These are phyloP conservation scores for Aureobasidium sp. DNA, from an alignment of 2,329 filamentous ascomycete genomes.

Conservation along the genomic window DNA sequence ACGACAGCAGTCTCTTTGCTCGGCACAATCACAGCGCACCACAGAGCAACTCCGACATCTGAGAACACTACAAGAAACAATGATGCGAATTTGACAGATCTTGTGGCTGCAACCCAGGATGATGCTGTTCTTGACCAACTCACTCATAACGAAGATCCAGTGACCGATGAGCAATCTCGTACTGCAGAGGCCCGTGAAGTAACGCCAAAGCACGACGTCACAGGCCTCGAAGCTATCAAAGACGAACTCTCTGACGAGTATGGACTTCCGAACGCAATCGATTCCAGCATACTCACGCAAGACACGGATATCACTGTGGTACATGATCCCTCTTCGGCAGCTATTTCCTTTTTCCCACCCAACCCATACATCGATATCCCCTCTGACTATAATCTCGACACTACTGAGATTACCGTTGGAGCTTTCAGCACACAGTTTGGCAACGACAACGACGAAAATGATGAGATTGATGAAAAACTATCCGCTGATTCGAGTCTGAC, in stretches of 20 bases:
- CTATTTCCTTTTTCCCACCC: slow-evolving; percentile 3
- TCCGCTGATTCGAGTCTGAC: background rate
- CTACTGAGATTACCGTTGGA: too few species aligned
- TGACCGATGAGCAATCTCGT: background rate
- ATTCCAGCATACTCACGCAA: background rate
- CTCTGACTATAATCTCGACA: background rate
- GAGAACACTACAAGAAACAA: background rate
- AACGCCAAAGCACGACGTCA: background rate
- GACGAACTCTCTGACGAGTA: background rate
- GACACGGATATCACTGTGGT: slow-evolving; percentile 7
- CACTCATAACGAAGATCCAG: background rate
- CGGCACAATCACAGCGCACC: background rate
- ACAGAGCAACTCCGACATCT: background rate
- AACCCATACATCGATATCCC: background rate
- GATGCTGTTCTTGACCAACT: too few species aligned
- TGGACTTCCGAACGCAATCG: background rate
- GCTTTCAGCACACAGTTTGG: background rate
- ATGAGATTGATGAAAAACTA: background rate
- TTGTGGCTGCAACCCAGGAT: background rate
- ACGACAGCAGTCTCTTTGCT: background rate
- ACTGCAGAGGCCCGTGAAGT: background rate
- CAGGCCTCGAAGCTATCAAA: slow-evolving; percentile 3
- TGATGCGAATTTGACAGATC: background rate
- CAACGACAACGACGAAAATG: background rate
- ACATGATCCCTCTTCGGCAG: background rate